Evolutionary conservation across 441 rosid genomes (phyloP), one percentile per base, ranked within the genome.

Genomic region (Flueggea neowawraea): DNA sequence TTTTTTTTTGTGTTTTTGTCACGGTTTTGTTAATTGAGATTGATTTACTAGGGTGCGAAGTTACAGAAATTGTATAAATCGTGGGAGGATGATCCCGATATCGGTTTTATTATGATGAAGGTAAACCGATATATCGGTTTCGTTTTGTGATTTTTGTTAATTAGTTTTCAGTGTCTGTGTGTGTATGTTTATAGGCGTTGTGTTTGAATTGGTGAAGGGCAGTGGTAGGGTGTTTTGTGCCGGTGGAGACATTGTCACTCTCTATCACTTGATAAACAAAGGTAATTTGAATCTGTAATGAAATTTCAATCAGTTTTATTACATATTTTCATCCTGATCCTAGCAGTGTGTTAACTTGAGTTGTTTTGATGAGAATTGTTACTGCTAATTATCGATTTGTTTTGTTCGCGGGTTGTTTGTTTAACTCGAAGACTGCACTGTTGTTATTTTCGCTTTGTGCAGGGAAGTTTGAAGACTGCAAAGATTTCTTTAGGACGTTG

Each of bases 191-290:
- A 15, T 45, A 10, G 28, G 28, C 28, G 1, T 61, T 70, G 36
- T 6, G 64, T 54, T 68, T 66, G 16, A 63, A 51, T 55, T 61
- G 58, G 65, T 84, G 71, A 78, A 94, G 97, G 99, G 97, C 70
- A 83, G 94, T 76, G 97, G 95, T 77, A 84, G 89, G 78, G 96
- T 95, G 43, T 94, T 94, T 84, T 89, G 91, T 76, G 97, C 97
- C 2, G 96, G 99, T 53, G 97, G 99, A n/a, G 96, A 89, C 73
- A 78, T 92, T 50, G 87, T 90, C 62, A 4, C 81, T 61, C 78
- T 92, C 45, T 86, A 86, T 76, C 82, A 82, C 55, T 68, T 88
- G 77, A 78, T 68, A 39, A 86, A 83, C 59, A 75, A 81, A 78
- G 96, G 97, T 89, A 76, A 54, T 54, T 22, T 22, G 28, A 22